Conservation (phyloP, 1,139 yeast species). For the Neolecta irregularis region DNA sequence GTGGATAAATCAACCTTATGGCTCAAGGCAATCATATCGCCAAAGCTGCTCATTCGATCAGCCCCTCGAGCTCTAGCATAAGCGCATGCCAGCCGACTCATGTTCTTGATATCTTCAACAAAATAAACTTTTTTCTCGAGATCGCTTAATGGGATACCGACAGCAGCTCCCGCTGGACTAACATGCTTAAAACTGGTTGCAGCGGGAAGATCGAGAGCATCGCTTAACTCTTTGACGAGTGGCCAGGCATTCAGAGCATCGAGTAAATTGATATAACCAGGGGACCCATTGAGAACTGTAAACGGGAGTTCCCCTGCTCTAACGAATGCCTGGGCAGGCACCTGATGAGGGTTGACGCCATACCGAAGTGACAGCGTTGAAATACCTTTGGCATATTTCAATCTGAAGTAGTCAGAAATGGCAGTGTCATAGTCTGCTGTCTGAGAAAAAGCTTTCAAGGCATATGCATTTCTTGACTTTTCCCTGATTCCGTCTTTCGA, state of each 20-base stretch:
- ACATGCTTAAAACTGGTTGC: conserved; percentile 99
- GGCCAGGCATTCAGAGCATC: conserved; percentile 99
- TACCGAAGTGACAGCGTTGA: conserved; percentile 89
- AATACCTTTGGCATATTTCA: conserved; percentile 62
- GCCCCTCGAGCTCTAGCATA: conserved; percentile 99
- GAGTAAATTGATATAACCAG: conserved; percentile 89
- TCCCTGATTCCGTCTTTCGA: conserved; percentile 50
- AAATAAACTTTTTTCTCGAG: conserved; percentile 89
- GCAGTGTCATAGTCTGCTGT: conserved; percentile 95
- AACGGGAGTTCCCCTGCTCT: conserved; percentile 78
- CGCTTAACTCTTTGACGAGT: conserved; percentile 86
- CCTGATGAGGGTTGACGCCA: conserved; percentile 98
- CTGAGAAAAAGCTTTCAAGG: conserved; percentile 92
- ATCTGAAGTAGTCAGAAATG: conserved; percentile 92
- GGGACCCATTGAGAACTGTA: conserved; percentile 84
- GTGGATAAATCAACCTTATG: conserved; percentile 93
- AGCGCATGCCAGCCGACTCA: conserved; percentile 93
- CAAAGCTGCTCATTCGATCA: conserved; percentile 97
- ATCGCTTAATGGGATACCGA: conserved; percentile 81
- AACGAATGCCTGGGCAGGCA: conserved; percentile 95
- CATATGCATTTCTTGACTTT: conserved; percentile 65
- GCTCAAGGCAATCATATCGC: conserved; percentile 94
- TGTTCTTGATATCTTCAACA: conserved; percentile 57
- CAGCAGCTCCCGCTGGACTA: conserved; percentile 98
- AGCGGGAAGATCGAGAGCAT: conserved; percentile 88